Evolutionary conservation across 1,284 basidiomycete genomes (phyloP).

Genomic region (Austroboletus novae-zelandiae): DNA sequence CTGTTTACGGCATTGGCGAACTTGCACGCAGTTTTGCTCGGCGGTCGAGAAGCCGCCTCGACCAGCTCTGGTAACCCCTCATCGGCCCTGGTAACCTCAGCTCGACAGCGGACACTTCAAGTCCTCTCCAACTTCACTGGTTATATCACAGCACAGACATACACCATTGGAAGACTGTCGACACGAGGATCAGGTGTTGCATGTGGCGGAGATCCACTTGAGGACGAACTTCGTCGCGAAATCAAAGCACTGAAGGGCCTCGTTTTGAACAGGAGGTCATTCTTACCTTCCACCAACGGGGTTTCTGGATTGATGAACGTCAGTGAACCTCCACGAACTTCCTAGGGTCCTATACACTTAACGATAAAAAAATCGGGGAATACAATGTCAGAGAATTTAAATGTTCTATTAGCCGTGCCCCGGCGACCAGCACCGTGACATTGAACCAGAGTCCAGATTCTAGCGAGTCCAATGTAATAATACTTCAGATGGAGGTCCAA

Average conservation of each 20-base stretch:
- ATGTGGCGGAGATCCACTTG: constrained; percentile 13
- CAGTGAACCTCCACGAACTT: constrained; percentile 2
- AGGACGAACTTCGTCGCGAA: constrained; percentile 51
- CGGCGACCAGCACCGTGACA: too few relatives aligned
- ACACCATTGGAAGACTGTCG: constrained; percentile 28
- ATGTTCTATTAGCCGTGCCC: too few relatives aligned
- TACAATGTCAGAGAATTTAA: too few relatives aligned
- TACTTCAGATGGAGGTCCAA: too few relatives aligned
- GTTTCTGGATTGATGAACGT: constrained; percentile 1
- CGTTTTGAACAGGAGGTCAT: constrained; percentile 45
- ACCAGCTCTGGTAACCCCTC: constrained; percentile 28
- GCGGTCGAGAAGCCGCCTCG: constrained; percentile 28
- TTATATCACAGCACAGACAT: constrained; percentile 51
- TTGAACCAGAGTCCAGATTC: too few relatives aligned
- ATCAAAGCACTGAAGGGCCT: constrained; percentile 56
- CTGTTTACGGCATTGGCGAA: constrained; percentile 44
- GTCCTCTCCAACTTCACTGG: constrained; percentile 50
- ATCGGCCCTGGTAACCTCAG: constrained; percentile 24
- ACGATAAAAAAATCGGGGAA: too few relatives aligned
- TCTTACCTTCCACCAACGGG: constrained; percentile 17
- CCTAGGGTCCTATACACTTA: neutral
- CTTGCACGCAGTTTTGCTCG: constrained; percentile 47
- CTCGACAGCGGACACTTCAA: constrained; percentile 46
- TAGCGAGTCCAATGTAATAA: too few relatives aligned
- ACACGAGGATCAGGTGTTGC: constrained; percentile 10